Conservation (phyloP, 306 rosid species). For the Malus sylvestris region DNA sequence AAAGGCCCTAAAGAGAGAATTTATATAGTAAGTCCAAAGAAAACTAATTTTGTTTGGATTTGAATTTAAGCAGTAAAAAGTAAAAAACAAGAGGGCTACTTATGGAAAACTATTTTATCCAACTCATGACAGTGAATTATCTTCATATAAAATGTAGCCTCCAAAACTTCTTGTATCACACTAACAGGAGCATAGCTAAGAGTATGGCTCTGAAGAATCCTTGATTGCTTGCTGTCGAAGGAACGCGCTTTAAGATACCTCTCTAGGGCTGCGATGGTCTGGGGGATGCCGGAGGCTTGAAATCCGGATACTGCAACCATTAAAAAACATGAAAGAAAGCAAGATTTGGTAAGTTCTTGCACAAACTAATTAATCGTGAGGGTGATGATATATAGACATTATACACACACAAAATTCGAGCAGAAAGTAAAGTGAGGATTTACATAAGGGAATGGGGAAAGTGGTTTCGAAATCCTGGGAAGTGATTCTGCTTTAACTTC, state of each 20-base stretch:
- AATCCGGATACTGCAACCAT: conserved; percentile 86
- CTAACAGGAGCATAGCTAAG: conserved; percentile 16
- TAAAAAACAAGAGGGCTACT: neutral
- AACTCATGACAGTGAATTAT: conserved; percentile 10
- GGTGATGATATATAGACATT: neutral
- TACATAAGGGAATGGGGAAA: conserved; percentile 83
- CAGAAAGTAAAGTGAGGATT: conserved; percentile 20
- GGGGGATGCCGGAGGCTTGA: conserved; percentile 96
- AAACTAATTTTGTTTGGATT: conserved; percentile 1
- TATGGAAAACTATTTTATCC: conserved; percentile 9
- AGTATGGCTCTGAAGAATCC: neutral
- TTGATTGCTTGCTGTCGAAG: conserved; percentile 16
- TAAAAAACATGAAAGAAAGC: neutral
- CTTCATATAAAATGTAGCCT: conserved; percentile 10
- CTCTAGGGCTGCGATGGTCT: conserved; percentile 81
- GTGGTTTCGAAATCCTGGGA: conserved; percentile 47
- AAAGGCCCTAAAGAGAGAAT: neutral
- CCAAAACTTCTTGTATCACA: conserved; percentile 16
- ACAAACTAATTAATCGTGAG: neutral
- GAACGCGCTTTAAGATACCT: conserved; percentile 14
- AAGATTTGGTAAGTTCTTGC: conserved; percentile 3
- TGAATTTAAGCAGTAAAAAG: conserved; percentile 15
- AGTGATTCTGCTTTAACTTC: conserved; percentile 56
- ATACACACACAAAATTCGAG: neutral
- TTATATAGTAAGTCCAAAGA: conserved; percentile 20